Conservation (phyloP, 2,329 filamentous ascomycete genomes). For the Sporothrix brasiliensis region DNA sequence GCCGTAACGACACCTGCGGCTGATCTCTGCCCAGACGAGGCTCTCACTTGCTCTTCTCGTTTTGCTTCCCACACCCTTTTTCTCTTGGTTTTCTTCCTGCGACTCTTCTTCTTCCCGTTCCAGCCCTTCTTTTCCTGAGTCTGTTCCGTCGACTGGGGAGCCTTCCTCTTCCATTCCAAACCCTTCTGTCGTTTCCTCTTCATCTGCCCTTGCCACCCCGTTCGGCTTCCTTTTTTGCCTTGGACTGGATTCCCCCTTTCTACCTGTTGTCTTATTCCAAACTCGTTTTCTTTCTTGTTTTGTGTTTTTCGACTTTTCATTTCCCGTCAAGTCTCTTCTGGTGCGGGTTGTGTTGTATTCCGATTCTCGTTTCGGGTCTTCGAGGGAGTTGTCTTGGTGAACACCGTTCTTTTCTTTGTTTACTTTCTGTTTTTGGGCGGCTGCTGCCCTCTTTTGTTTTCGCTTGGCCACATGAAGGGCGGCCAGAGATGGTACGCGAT, state of each 20-base stretch:
- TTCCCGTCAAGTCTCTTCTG: conserved; percentile 22
- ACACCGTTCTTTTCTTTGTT: conserved; percentile 17
- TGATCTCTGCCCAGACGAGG: conserved; percentile 64
- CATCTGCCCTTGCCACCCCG: neutral
- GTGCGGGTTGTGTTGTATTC: neutral
- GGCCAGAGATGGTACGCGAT: conserved; percentile 14
- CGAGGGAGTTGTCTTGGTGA: conserved; percentile 32
- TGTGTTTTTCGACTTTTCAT: neutral
- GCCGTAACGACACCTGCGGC: conserved; percentile 98
- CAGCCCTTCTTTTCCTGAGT: conserved; percentile 30
- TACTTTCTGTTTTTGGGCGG: conserved; percentile 3
- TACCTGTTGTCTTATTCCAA: conserved; percentile 12
- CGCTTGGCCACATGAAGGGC: conserved; percentile 21
- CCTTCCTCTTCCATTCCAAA: conserved; percentile 25
- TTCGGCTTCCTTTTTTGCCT: neutral
- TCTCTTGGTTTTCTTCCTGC: conserved; percentile 45
- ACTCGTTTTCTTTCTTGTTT: conserved; percentile 20
- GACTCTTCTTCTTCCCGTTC: conserved; percentile 14
- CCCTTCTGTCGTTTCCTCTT: conserved; percentile 19
- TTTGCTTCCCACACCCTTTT: neutral
- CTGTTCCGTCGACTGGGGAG: conserved; percentile 27
- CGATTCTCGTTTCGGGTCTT: conserved; percentile 8
- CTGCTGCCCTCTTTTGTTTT: conserved; percentile 6
- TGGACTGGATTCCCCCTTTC: neutral
- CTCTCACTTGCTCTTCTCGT: conserved; percentile 2